These are phyloP conservation scores for Fusarium euwallaceae DNA, from an alignment of 2,329 filamentous ascomycete genomes.

Conservation along the genomic window DNA sequence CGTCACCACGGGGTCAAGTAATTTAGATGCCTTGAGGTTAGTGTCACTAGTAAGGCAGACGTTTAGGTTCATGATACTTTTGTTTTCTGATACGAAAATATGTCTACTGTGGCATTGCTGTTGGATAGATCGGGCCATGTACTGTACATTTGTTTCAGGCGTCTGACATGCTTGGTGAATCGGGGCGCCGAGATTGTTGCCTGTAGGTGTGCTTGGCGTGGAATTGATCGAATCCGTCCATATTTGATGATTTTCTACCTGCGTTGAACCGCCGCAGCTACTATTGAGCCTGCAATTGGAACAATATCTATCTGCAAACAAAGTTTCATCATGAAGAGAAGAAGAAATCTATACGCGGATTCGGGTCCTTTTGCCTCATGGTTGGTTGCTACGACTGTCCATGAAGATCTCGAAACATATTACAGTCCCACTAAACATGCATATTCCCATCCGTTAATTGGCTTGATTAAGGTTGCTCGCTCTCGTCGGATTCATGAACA, in stretches of 20 bases:
- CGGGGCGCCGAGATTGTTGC: neutral
- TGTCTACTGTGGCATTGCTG: neutral
- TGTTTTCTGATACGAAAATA: neutral
- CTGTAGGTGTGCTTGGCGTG: neutral
- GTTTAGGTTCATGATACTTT: neutral
- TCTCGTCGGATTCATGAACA: constrained; percentile 24
- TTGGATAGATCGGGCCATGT: neutral
- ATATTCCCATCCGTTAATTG: neutral
- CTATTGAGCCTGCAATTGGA: neutral
- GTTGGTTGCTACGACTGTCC: neutral
- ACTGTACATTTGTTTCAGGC: neutral
- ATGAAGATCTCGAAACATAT: neutral
- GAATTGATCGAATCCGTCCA: neutral
- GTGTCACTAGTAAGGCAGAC: neutral
- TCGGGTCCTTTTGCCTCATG: neutral
- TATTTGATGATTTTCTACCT: neutral
- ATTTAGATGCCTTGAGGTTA: constrained; percentile 8
- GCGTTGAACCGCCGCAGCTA: neutral
- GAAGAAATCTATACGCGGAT: neutral
- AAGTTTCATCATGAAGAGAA: neutral
- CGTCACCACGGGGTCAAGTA: constrained; percentile 1
- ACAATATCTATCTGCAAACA: neutral
- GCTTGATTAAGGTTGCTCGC: neutral
- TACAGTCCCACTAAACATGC: neutral
- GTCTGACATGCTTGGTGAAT: neutral